Base-by-base conservation (phyloP, 2,329 filamentous ascomycete species). In the Fusarium napiforme region DNA sequence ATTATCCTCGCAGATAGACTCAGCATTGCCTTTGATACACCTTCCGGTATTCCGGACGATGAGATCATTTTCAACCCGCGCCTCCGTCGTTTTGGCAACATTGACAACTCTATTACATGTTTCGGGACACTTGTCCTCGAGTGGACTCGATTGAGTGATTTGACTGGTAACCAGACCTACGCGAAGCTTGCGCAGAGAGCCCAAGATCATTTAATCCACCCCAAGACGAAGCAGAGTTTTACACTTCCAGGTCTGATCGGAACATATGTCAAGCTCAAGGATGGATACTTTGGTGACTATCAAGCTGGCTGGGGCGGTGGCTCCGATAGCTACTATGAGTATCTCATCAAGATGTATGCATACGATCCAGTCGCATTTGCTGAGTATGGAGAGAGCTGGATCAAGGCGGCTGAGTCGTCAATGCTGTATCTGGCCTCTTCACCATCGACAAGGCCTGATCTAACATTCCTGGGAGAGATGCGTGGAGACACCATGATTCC, bases 321-420 rank as follows among this genome's bases (percentile, higher is more conserved):
- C 2, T 75, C 73, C 0, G 73, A 75, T 28, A 75, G 73, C 2
- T 75, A 75, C 39, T 75, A 75, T 16, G 72, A 75, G 34, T 75
- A 75, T 15, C 69, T 75, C 5, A 73, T 75, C 49, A 75, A 75
- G 64, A 75, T 75, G 73, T 75, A 73, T n/a, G 67, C 64, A 0
- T 75, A 75, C 4, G 73, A 75, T 15, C 65, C 73, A 3, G 47
- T 72, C 1, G 37, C 50, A 0, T 75, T 75, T 46, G 49, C 18
- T 0, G 70, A 67, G 9, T 67, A 67, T 23, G 52, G 62, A 0
- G 39, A 67, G 3, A 53, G 45, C 9, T 67, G 64, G 64, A 42
- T 67, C 1, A 9, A 52, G 28, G 64, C 64, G 0, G 64, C 62
- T 9, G 64, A 67, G 1, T 60, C 64, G 0, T 67, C 64, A 3